Evolutionary conservation across 345 rosid species (phyloP), one percentile per base, ranked within the genome.

Genomic region (Arabidopsis arenosa): DNA sequence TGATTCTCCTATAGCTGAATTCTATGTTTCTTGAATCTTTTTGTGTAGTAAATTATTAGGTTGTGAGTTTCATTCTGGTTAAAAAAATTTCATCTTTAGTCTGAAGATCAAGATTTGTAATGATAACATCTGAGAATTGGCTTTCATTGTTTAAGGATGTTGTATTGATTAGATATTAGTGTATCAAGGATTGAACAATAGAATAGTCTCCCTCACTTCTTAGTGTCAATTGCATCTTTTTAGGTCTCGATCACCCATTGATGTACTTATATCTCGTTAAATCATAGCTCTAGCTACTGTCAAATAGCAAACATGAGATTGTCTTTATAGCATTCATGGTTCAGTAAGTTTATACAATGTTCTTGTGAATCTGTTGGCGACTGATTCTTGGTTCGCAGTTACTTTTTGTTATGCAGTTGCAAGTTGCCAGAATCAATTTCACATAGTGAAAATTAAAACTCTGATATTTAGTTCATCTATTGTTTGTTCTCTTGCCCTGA

Each of bases 241-340:
- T 23, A 26, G 4, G 47, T 15, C 41, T 52, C 3, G 0, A 9
- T 12, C 18, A 33, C 10, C 10, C 48, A 13, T 39, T 26, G 33
- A 39, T 72, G 68, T 72, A 17, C 60, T 52, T 28, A 15, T 64
- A 13, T 67, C 14, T 36, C 41, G 15, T 21, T 33, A 18, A 9
- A 45, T 33, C 59, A 44, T 45, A 56, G 40, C 18, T 57, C 26
- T 73, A 40, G 61, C 21, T 63, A 5, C 40, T 51, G 39, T 62
- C 35, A 39, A 15, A 40, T 63, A 52, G 44, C 61, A 72, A 43
- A 61, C 64, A 43, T 61, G 9, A 28, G 39, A 14, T 10, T 49
- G 10, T 35, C 10, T 59, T 47, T 2, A 14, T 23, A 4, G 10
- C 15, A 21, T 21, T 4, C 5, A 7, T 35, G 13, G 32, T 74